Conservation (phyloP, 331 rosid species). For the Rhamnella rubrinervis region DNA sequence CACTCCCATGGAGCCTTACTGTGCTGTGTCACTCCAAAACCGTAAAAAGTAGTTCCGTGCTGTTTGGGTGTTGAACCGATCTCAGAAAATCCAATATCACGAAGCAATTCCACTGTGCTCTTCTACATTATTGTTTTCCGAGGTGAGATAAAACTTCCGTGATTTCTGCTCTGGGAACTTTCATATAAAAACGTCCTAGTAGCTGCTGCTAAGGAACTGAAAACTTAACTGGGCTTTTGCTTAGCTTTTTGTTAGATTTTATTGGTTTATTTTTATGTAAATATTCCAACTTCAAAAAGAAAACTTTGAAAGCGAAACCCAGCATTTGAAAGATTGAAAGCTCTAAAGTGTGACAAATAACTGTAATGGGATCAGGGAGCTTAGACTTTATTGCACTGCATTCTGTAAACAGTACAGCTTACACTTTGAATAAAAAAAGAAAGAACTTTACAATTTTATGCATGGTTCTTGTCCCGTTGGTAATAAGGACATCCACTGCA, state of each 20-base stretch:
- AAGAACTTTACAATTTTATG: neutral
- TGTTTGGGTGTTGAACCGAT: neutral
- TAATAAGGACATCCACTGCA: slow-evolving; percentile 5
- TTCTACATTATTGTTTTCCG: neutral
- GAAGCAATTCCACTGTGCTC: no score
- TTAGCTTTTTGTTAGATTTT: neutral
- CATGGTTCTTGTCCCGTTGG: slow-evolving; percentile 12
- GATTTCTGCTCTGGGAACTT: slow-evolving; percentile 2
- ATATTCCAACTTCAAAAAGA: neutral
- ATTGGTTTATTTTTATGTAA: neutral
- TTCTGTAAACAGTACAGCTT: neutral
- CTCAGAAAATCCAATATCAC: no score
- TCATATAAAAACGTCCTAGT: neutral
- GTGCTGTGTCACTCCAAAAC: neutral
- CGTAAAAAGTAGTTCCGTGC: no score
- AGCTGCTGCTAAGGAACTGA: neutral
- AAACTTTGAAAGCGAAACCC: slow-evolving; percentile 6
- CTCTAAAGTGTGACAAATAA: slow-evolving; percentile 16
- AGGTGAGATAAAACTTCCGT: neutral
- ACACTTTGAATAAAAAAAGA: neutral
- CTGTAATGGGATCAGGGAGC: slow-evolving; percentile 22
- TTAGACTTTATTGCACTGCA: neutral
- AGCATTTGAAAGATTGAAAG: slow-evolving; percentile 7
- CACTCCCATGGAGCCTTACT: neutral
- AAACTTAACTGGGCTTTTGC: neutral